phyloP scores from a whole-genome alignment of 495 filamentous ascomycete species.

The Trichoderma erinaceum region DNA sequence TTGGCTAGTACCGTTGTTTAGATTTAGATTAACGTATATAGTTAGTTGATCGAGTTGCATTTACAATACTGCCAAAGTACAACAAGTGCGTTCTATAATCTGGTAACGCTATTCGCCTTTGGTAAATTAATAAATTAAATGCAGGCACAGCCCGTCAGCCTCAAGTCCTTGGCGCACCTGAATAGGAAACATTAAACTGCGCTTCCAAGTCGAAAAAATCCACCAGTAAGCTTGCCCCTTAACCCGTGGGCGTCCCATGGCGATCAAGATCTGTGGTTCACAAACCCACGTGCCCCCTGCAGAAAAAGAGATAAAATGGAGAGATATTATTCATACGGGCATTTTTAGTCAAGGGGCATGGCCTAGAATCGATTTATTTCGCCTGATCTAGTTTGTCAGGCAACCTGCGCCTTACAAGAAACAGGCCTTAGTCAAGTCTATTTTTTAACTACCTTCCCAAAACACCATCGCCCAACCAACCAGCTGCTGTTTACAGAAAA shows the following conservation, averaged over 20 bases:
- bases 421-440: not conserved
- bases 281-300: not conserved
- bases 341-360: not conserved
- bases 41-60: not conserved
- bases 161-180: not conserved
- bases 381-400: not conserved
- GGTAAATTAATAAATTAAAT: not conserved
- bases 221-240: not conserved
- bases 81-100: not conserved
- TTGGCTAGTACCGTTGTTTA: not conserved
- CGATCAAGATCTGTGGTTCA: not conserved
- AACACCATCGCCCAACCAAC: constrained; percentile 1
- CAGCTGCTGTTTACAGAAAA: not conserved
- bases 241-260: not conserved
- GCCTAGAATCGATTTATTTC: not conserved
- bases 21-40: not conserved
- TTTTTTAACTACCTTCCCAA: not conserved
- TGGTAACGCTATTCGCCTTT: not conserved
- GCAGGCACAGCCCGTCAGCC: not conserved
- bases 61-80: not conserved
- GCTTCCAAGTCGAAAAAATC: not conserved
- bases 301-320: not conserved
- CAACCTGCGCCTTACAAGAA: constrained; percentile 4
- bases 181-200: not conserved
- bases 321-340: not conserved